These are phyloP conservation scores for Fusarium caatingaense DNA, from an alignment of 2,329 filamentous ascomycete genomes.

Conservation along the genomic window DNA sequence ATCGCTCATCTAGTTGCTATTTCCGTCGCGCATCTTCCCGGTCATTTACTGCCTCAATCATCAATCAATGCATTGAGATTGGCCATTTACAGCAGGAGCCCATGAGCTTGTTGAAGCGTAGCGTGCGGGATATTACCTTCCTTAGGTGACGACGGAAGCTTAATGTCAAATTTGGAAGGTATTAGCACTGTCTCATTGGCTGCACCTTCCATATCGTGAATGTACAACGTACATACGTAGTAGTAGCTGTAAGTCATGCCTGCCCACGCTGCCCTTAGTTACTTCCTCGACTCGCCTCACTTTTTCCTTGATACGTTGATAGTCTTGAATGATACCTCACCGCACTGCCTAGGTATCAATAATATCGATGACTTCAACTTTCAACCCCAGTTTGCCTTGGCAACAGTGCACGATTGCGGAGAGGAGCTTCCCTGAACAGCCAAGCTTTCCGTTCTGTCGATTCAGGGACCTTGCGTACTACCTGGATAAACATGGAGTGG, in stretches of 20 bases:
- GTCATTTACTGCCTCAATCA: too few relatives aligned
- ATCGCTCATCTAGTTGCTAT: constrained; percentile 27
- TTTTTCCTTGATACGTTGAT: constrained; percentile 9
- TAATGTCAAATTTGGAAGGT: constrained; percentile 36
- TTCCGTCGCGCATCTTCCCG: not conserved
- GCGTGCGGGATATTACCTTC: constrained; percentile 19
- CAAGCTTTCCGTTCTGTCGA: constrained; percentile 15
- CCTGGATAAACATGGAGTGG: too few relatives aligned
- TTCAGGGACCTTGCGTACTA: constrained; percentile 5
- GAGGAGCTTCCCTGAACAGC: constrained; percentile 8
- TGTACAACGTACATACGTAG: too few relatives aligned
- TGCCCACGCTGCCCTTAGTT: too few relatives aligned
- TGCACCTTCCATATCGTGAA: too few relatives aligned
- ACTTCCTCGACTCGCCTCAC: not conserved
- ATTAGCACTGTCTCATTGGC: not conserved
- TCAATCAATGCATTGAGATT: too few relatives aligned
- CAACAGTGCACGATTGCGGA: constrained; percentile 36
- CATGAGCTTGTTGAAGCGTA: not conserved
- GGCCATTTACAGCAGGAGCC: too few relatives aligned
- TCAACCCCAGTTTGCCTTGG: constrained; percentile 31
- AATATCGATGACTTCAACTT: not conserved
- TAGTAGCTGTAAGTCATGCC: too few relatives aligned
- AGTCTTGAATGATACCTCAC: not conserved
- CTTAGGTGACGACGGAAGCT: constrained; percentile 18
- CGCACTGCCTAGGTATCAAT: not conserved